Evolutionary conservation across 2,329 filamentous ascomycete species (phyloP).

Genomic region (Hymenoscyphus fructigenus): DNA sequence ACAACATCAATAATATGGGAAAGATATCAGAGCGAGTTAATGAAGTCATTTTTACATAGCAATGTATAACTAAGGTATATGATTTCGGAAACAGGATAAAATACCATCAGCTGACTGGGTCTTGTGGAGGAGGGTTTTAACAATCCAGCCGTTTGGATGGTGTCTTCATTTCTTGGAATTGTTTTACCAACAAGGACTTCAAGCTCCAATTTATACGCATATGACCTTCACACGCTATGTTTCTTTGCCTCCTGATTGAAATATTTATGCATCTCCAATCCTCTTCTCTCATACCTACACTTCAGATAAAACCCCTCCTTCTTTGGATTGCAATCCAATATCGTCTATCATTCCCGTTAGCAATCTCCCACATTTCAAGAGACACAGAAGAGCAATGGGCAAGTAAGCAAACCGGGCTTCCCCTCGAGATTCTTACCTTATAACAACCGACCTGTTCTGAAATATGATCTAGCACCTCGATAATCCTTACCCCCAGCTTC

Average conservation of each 20-base stretch:
- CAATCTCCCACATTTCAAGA: not conserved
- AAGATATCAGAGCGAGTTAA: not conserved
- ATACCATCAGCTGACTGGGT: not conserved
- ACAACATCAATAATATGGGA: not conserved
- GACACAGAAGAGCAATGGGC: not conserved
- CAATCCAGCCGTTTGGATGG: not conserved
- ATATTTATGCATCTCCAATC: constrained; percentile 95
- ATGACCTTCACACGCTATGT: constrained; percentile 4
- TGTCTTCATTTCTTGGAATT: not conserved
- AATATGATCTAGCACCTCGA: constrained; percentile 86
- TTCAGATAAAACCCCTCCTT: constrained; percentile 93
- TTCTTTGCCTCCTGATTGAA: constrained; percentile 44
- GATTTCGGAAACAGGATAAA: no score
- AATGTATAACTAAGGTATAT: not conserved
- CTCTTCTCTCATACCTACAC: constrained; percentile 78
- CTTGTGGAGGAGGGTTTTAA: not conserved
- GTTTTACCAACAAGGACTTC: not conserved
- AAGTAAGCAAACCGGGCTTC: no score
- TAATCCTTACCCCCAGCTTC: constrained; percentile 87
- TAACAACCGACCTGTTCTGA: constrained; percentile 89
- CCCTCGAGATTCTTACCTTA: constrained; percentile 52
- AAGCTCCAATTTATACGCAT: not conserved
- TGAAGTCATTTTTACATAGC: not conserved
- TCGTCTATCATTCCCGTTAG: constrained; percentile 56
- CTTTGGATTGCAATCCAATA: constrained; percentile 90